Conservation (phyloP, 2,329 filamentous ascomycete genomes). For the Sporothrix luriei region DNA sequence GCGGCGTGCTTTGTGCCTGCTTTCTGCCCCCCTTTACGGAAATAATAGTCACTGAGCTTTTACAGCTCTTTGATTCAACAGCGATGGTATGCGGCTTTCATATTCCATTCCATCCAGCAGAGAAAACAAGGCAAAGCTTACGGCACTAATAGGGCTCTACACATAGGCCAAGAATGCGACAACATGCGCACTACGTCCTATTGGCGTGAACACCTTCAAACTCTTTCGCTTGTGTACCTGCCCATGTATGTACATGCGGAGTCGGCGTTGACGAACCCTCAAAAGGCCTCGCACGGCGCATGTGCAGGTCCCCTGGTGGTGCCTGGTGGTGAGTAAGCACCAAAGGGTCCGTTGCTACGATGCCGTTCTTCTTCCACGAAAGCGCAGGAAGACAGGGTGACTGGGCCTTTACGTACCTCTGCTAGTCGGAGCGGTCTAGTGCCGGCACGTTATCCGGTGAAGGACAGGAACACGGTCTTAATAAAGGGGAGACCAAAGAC, state of each 20-base stretch:
- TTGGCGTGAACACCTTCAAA: not conserved
- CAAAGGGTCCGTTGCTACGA: not conserved
- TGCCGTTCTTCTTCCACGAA: not conserved
- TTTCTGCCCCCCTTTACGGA: not conserved
- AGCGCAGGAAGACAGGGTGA: not conserved
- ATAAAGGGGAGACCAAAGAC: not conserved
- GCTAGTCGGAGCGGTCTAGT: too few species aligned
- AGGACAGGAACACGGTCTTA: conserved; percentile 4
- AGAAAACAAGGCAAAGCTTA: not conserved
- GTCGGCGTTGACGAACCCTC: not conserved
- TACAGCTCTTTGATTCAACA: not conserved
- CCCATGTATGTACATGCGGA: not conserved
- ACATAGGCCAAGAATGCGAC: not conserved
- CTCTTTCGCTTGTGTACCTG: not conserved
- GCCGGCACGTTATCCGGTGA: not conserved
- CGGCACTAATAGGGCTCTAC: not conserved
- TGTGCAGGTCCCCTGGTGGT: not conserved
- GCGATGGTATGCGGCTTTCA: not conserved
- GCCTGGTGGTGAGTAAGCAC: conserved; percentile 16
- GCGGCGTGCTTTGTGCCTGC: conserved; percentile 1
- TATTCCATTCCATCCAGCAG: not conserved
- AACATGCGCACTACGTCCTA: not conserved
- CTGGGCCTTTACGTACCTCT: too few species aligned
- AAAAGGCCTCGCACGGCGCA: conserved; percentile 9
- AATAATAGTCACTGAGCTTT: not conserved